Conservation (phyloP, 2,329 filamentous ascomycete species). For the Xylaria polymorpha region DNA sequence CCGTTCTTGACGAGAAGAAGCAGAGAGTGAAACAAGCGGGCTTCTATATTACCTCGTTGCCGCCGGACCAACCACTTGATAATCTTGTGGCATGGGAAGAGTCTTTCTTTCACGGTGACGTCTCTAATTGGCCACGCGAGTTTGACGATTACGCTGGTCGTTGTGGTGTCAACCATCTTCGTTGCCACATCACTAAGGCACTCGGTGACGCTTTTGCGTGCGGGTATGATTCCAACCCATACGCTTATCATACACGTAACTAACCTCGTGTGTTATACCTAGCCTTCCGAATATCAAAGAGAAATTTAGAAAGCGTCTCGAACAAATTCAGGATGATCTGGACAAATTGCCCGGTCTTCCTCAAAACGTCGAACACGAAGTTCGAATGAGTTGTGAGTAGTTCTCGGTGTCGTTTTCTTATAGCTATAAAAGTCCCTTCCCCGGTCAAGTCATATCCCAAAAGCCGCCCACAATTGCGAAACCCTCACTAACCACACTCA, state of each 20-base stretch:
- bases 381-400: slow-evolving; percentile 60
- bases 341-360: slow-evolving; percentile 71
- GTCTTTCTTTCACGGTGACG: slow-evolving; percentile 42
- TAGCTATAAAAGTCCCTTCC: too few relatives aligned
- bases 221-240: slow-evolving; percentile 21
- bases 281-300: slow-evolving; percentile 64
- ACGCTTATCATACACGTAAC: not conserved
- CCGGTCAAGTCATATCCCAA: not conserved
- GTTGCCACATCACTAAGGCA: slow-evolving; percentile 62
- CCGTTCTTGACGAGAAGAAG: slow-evolving; percentile 68
- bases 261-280: slow-evolving; percentile 40
- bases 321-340: slow-evolving; percentile 65
- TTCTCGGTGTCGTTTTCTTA: not conserved
- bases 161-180: slow-evolving; percentile 64
- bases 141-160: slow-evolving; percentile 59
- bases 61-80: slow-evolving; percentile 63
- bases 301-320: slow-evolving; percentile 61
- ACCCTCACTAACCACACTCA: not conserved
- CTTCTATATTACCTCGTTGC: slow-evolving; percentile 79
- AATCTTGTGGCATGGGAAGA: slow-evolving; percentile 62
- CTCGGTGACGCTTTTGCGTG: slow-evolving; percentile 63
- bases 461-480: not conserved
- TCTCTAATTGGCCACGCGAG: slow-evolving; percentile 56
- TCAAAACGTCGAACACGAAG: slow-evolving; percentile 69
- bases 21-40: slow-evolving; percentile 74